phyloP scores from a whole-genome alignment of 805 yeast genomes.

The Cyberlindnera euphorbiae region DNA sequence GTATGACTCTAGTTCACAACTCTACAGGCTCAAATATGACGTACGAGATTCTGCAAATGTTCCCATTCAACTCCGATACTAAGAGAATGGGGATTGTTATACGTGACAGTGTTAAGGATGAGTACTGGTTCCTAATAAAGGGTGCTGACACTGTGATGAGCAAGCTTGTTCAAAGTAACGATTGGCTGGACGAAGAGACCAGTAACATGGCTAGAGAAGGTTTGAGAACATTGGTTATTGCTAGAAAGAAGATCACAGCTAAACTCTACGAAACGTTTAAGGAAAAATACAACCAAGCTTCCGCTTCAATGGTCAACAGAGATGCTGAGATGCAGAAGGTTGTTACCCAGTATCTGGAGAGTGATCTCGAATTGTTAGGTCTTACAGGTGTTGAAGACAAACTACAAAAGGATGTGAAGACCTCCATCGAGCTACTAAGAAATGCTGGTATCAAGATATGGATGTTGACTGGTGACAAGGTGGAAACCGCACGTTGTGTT shows the following conservation, averaged over 20 bases:
- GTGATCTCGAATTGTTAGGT: slow-evolving; percentile 80
- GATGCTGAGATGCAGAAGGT: slow-evolving; percentile 70
- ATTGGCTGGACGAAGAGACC: slow-evolving; percentile 97
- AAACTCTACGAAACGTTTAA: slow-evolving; percentile 59
- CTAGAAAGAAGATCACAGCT: slow-evolving; percentile 63
- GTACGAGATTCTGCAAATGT: slow-evolving; percentile 71
- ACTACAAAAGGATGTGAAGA: slow-evolving; percentile 84
- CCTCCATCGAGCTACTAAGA: slow-evolving; percentile 84
- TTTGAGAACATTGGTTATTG: slow-evolving; percentile 88
- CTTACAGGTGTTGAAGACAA: slow-evolving; percentile 97
- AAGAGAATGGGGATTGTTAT: slow-evolving; percentile 94
- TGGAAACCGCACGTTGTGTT: slow-evolving; percentile 96
- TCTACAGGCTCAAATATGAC: slow-evolving; percentile 45
- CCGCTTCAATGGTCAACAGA: slow-evolving; percentile 73
- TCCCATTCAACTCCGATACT: slow-evolving; percentile 94
- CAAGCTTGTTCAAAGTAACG: slow-evolving; percentile 74
- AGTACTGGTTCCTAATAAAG: slow-evolving; percentile 80
- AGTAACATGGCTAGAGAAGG: slow-evolving; percentile 99
- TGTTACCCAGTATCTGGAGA: slow-evolving; percentile 67
- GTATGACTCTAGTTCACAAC: slow-evolving; percentile 63
- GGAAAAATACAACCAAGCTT: slow-evolving; percentile 63
- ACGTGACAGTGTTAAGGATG: slow-evolving; percentile 55
- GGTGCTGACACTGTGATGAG: slow-evolving; percentile 98
- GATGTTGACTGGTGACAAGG: slow-evolving; percentile 99
- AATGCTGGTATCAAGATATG: slow-evolving; percentile 97